Evolutionary conservation across 176 grass and related monocot species (phyloP).

Genomic region (Aegilops bicornis): DNA sequence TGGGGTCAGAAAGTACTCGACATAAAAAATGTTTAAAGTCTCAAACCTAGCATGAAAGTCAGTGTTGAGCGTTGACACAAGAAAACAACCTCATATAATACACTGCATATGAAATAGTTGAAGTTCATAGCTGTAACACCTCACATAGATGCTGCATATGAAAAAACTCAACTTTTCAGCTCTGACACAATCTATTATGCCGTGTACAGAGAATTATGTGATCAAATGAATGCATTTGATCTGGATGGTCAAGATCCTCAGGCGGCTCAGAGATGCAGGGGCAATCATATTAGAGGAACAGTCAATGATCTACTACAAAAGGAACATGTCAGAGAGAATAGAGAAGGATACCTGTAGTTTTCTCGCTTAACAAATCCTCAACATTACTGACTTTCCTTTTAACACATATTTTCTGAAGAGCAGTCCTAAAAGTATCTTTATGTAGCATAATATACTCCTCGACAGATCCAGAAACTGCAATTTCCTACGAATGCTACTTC

Average conservation of each 20-base stretch:
- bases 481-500: constrained; percentile 53
- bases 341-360: constrained; percentile 39
- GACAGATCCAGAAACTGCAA: constrained; percentile 47
- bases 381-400: constrained; percentile 55
- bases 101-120: neutral
- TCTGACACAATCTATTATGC: neutral
- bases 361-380: constrained; percentile 61
- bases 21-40: neutral
- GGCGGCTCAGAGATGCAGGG: neutral
- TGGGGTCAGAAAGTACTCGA: neutral
- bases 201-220: neutral
- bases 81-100: neutral
- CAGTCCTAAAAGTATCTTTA: constrained; percentile 51
- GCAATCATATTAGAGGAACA: neutral
- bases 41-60: neutral
- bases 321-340: constrained; percentile 12
- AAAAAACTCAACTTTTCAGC: neutral
- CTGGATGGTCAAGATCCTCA: neutral
- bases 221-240: constrained; percentile 15
- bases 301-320: neutral
- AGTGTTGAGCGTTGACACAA: neutral
- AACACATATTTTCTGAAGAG: constrained; percentile 66
- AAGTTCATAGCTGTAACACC: constrained; percentile 8
- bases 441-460: constrained; percentile 69
- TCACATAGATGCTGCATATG: neutral